Base-by-base conservation (phyloP, 2,329 filamentous ascomycete species). In the Pseudohalonectria lignicola region DNA sequence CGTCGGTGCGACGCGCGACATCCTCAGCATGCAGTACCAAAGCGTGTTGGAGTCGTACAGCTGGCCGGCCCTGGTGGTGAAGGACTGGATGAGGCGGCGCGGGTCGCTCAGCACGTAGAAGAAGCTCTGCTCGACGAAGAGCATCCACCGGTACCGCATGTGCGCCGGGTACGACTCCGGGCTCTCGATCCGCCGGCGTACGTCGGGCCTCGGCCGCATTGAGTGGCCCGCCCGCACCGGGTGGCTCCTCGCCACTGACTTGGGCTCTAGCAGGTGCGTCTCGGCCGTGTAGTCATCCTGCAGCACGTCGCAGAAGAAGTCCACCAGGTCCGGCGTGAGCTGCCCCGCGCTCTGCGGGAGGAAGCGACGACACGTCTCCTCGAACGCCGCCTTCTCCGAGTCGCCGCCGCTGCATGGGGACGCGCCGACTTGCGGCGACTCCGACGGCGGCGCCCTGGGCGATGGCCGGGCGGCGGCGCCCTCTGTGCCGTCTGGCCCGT, bases 71-170 rank as follows among this genome's bases (percentile, higher is more conserved):
- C 58, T 54, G 2, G 67, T 69, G 2, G 67, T 69, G 44, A 83
- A 82, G 1, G 77, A 80, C 28, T 56, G 57, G 20, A 79, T 55
- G 8, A 76, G 55, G 5, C 68, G 61, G 12, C 62, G 61, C 1
- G 76, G 72, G 35, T 75, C 67, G 45, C 74, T 76, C 34, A 83
- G 61, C 6, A 79, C 69, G 46, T 71, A 71, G 51, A 81, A 82
- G 6, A 82, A 57, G 36, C 71, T 75, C 49, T 82, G 79, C 44
- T 79, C 71, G 23, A 73, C 66, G 47, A 82, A 82, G 1, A 64
- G 50, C 44, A 67, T 72, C 73, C 77, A 82, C 41, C 36, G 36
- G 16, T 32, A 17, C 11, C 21, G 30, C 30, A 38, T 16, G 30
- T 38, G 29, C 10, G 36, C 15, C 12, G 36, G 36, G 20, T 38